Evolutionary conservation across 345 rosid species (phyloP), one percentile per base, ranked within the genome.

Genomic region (Lagerstroemia speciosa): DNA sequence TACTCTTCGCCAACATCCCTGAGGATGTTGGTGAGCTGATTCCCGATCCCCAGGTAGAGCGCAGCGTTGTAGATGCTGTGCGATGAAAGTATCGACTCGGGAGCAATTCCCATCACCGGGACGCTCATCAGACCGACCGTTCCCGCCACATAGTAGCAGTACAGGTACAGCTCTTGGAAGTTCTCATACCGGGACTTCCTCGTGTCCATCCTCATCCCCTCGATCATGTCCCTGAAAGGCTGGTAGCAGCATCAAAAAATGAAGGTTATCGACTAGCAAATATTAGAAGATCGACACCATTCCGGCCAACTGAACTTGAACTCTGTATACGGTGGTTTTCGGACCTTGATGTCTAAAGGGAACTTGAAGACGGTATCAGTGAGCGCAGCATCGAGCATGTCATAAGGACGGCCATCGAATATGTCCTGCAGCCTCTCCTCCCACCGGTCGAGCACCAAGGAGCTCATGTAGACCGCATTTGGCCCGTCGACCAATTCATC

Each of bases 1-100:
- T 73, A 87, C 87, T 87, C 90, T 48, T 87, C 90, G 32, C 85
- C 83, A 3, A 82, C 87, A 38, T 88, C 93, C 72, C 90, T 76
- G 19, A 87, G 86, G 41, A 88, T 78, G 80, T 84, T 85, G 9
- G 87, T 85, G 30, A 88, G 81, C 62, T 84, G 88, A 75, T 85
- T 87, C 48, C 84, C 90, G 10, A 81, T 82, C 0, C 93, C 90
- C 77, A 85, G 72, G 55, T 72, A 68, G 29, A 87, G 75, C 8
- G 90, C 88, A 26, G 81, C 68, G 24, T 66, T 80, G 55, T 87
- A 87, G 31, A 84, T 41, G 45, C 70, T 71, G 40, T 74, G 81
- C 57, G 72, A 37, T 17, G 88, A 74, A 67, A 64, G 62, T 12
- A 36, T 15, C 34, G 88, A 78, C 29, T 82, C 85, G 0, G 77